Evolutionary conservation across 2,329 filamentous ascomycete genomes (phyloP), one percentile per base, ranked within the genome.

Genomic region (Xylaria sp.): DNA sequence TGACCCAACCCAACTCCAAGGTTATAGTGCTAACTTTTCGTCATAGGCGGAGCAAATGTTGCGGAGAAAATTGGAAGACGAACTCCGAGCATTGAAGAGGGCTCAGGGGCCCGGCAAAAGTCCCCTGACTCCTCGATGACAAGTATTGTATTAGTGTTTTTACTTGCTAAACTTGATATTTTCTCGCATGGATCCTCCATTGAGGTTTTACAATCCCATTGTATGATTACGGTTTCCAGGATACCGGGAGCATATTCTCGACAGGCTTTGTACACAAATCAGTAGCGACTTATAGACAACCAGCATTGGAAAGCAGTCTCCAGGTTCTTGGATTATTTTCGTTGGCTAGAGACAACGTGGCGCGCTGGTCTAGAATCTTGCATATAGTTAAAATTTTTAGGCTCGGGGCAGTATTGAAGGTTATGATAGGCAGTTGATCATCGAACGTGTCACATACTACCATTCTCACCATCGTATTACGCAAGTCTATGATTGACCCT

Each of bases 31-130:
- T 77, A 69, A 76, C 70, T 44, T 2, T 39, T 54, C 23, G 5
- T 65, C 20, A 3, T 57, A 80, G 78, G 72, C 72, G 70, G 78
- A 79, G 68, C 78, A 78, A 74, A 76, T 74, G 71, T 56, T 74
- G 56, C 75, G 78, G 32, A 74, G 77, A 39, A 79, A 76, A 70
- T 57, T 79, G 60, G 78, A 80, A 63, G 78, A 80, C 55, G 78
- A 80, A 60, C 74, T 80, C 13, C 73, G 74, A 41, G 67, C 74
- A 32, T 69, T 80, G 52, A 80, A 76, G 66, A 73, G 74, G 54
- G 73, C 74, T 32, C 76, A 78, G 54, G 78, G 78, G 13, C 74
- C 75, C 7, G 75, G 76, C 58, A 77, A 72, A 57, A 77, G 75
- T 60, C 72, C 74, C 34, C 63, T 78, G 5, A 76, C 68, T 55